Base-by-base conservation (phyloP, 2,329 filamentous ascomycete species). In the Fusarium concolor region DNA sequence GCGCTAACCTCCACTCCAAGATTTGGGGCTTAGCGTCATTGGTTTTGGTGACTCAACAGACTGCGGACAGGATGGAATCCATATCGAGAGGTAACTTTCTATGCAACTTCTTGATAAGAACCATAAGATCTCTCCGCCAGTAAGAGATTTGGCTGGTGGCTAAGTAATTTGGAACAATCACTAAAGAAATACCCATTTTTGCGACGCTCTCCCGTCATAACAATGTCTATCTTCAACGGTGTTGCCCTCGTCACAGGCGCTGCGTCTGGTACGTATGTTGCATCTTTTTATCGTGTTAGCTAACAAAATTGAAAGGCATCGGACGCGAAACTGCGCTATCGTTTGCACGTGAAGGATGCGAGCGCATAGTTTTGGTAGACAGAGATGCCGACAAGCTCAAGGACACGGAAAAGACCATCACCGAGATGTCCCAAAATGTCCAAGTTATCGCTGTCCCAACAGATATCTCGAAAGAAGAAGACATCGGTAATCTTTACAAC, bases 211-310 rank as follows among this genome's bases (percentile, higher is more conserved):
- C 6, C 15, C 3, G 7, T 14, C 3, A 33, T 7, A 33, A 33
- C 6, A 11, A 60, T 62, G 58, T 46, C 56, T 0, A 62, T 62
- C 17, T 62, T 62, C 20, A 62, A 55, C 8, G 59, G 59, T 7
- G 59, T 62, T 10, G 59, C 59, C 18, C 59, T 62, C 6, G 35
- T 62, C 15, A 62, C 59, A n/a, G 59, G 59, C n/a, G 56, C 59
- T 10, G 59, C 59, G 1, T 62, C 59, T 15, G 56, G 59, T 62
- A 10, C 43, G 35, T 38, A 14, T 18, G 11, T 8, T 11, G 29
- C 12, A 5, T n/a, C 18, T 1, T 29, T 29, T 24, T 17, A 6
- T 6, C 1, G 6, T 6, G 9, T 4, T 6, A 0, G 22, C 35
- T 61, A 12, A 62, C 9, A 9, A 18, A 6, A 2, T 9, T 26